Evolutionary conservation across 495 filamentous ascomycete genomes (phyloP), one percentile per base, ranked within the genome.

Genomic region (Clavariopsis aquatica): DNA sequence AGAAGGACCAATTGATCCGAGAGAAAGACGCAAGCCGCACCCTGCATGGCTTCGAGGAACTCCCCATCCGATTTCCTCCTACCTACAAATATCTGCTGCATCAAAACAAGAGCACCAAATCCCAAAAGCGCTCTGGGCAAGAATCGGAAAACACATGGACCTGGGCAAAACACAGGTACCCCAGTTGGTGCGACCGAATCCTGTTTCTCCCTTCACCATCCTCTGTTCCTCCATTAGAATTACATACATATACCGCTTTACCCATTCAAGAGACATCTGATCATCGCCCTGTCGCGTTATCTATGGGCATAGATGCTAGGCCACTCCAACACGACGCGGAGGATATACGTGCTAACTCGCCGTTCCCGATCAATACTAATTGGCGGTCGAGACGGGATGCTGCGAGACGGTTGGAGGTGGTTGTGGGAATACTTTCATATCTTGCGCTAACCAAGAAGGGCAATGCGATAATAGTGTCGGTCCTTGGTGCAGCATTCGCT

Each of bases 101-200:
- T 31, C 66, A 82, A 52, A 80, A 81, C 24, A 79, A 80, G 53
- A 60, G 52, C n/a, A 80, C 4, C 73, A 79, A 2, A 62, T 73
- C 36, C 27, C 54, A 52, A 54, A 69, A 31, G 64, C 63, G 49
- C 52, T 75, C 26, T 27, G 59, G 1, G 57, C 65, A 56, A 43
- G 66, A 66, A 49, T 7, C 41, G 1, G 64, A 71, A 10, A 58
- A 62, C 45, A 28, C 81, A 17, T 96, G 91, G 90, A 75, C 77
- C 38, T 96, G 91, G 84, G 86, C 91, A 24, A 78, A 75, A 47
- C 86, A 90, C 70, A 86, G 94, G 41, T 96, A 87, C 85, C 94
- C 94, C 0, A 89, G 89, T 71, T 98, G 94, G 93, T 95, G 91
- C 65, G 94, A 98, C 74, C 85, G 94, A 13, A 87, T 98, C 45